A percentile compares a stretch with the other conserved stretches of the same genome.
Evolutionary conservation across 768 basidiomycete species (phyloP).

Genomic region (Cyclocybe aegerita): DNA sequence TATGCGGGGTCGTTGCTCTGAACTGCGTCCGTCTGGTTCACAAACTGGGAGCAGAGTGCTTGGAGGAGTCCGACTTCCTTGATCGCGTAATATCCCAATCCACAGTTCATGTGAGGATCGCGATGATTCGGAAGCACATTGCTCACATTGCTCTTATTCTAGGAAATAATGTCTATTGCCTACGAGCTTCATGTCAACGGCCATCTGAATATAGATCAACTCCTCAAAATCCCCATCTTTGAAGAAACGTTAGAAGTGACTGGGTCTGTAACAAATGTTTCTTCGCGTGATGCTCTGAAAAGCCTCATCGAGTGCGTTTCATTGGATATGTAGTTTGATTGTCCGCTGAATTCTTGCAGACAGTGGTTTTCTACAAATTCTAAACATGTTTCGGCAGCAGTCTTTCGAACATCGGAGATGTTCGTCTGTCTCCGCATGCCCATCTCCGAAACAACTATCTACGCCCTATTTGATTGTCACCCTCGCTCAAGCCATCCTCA

Average conservation of each 20-base stretch:
- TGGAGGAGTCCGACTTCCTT: conserved; percentile 4
- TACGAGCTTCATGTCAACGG: background rate
- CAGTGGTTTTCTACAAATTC: conserved; percentile 11
- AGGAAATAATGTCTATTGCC: conserved; percentile 11
- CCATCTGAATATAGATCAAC: conserved; percentile 12
- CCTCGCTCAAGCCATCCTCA: conserved; percentile 8
- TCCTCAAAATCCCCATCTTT: conserved; percentile 21
- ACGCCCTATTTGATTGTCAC: conserved; percentile 17
- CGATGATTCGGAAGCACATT: background rate
- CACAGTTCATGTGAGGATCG: conserved; percentile 13
- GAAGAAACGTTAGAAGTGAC: conserved; percentile 7
- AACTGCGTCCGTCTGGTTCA: conserved; percentile 13
- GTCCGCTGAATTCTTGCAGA: conserved; percentile 2
- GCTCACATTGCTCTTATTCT: background rate
- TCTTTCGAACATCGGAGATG: conserved; percentile 12
- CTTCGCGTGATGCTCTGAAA: background rate
- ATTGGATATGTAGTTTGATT: background rate
- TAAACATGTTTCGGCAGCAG: conserved; percentile 3
- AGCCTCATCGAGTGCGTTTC: conserved; percentile 7
- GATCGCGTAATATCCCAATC: conserved; percentile 13
- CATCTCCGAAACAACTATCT: conserved; percentile 3
- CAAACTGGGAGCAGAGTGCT: conserved; percentile 8
- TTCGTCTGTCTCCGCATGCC: conserved; percentile 14
- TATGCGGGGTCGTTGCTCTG: conserved; percentile 11
- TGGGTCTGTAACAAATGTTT: background rate